Evolutionary conservation across 805 yeast genomes (phyloP), one percentile per base, ranked within the genome.

Genomic region (Monosporozyma servazzii): DNA sequence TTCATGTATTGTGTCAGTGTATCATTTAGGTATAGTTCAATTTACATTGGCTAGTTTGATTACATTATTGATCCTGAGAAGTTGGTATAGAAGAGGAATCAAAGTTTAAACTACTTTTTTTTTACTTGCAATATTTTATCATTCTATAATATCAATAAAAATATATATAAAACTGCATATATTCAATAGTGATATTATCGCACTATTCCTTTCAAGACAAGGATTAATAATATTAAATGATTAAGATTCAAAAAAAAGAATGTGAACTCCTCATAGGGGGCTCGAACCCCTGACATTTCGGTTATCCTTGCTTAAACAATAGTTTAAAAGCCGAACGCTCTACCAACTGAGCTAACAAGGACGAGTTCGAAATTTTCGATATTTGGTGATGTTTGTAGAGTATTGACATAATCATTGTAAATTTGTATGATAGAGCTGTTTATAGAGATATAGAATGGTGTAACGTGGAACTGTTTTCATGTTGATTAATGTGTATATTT

Each of bases 281-380:
- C 73, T 71, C 75, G 74, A 71, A 71, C 74, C 74, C 74, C 74
- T 71, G 75, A 71, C 75, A 71, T 71, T 71, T 71, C 73, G 74
- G 72, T 70, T 53, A 54, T 67, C 70, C 69, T 68, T 66, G 69
- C 66, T 53, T 59, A 60, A 67, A 60, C 62, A 55, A 20, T 46
- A 51, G 69, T 74, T 69, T 77, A 77, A 77, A 77, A 77, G 82
- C 80, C 81, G 80, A 77, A 76, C 81, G 81, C 81, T 77, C 81
- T 77, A 77, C 81, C 82, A 77, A 77, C 81, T 77, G 82, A 77
- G 81, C 82, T 77, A 77, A 70, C 74, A 70, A 69, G 74, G 74
- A 70, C 64, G 72, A 70, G 74, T 69, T 69, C 70, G 61, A 44
- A 44, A 30, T 20, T 36, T 36, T 17, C 40, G 40, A 36, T 15